Conservation (phyloP, 2,329 filamentous ascomycete genomes). For the Raffaelea ambrosiae region DNA sequence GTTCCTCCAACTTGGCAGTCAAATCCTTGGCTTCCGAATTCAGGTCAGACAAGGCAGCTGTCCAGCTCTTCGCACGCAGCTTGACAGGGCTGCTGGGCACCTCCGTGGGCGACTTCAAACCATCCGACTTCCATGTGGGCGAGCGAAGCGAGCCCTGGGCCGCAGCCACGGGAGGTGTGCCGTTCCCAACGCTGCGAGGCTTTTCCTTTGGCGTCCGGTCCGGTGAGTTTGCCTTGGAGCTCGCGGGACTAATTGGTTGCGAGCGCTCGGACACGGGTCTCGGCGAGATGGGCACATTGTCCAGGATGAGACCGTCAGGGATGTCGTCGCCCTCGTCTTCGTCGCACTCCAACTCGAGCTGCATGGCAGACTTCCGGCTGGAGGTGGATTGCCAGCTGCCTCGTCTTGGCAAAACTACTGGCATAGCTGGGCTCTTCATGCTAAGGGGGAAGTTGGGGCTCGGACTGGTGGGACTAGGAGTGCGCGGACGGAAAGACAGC, state of each 20-base stretch:
- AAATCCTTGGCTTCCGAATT: constrained; percentile 65
- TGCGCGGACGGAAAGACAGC: constrained; percentile 35
- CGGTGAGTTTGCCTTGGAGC: constrained; percentile 46
- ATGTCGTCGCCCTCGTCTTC: constrained; percentile 71
- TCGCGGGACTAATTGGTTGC: constrained; percentile 34
- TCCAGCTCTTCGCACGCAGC: constrained; percentile 65
- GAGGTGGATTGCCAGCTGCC: constrained; percentile 64
- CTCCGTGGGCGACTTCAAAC: constrained; percentile 23
- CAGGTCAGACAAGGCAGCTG: constrained; percentile 57
- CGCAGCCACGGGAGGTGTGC: constrained; percentile 50
- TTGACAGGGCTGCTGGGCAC: constrained; percentile 36
- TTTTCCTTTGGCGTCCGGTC: constrained; percentile 42
- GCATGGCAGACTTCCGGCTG: constrained; percentile 57
- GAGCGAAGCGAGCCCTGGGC: constrained; percentile 54
- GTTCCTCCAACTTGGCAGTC: constrained; percentile 73
- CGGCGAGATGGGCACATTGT: constrained; percentile 79
- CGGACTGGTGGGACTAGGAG: constrained; percentile 33
- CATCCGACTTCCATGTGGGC: constrained; percentile 43
- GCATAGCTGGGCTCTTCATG: constrained; percentile 30
- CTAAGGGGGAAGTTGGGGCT: constrained; percentile 30
- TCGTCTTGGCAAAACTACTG: constrained; percentile 35
- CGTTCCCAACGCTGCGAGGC: constrained; percentile 51
- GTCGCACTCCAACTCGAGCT: constrained; percentile 69
- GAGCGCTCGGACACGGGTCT: constrained; percentile 48
- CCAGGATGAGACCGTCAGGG: constrained; percentile 68